phyloP scores from a whole-genome alignment of 805 yeast genomes.

The Torulaspora indica region DNA sequence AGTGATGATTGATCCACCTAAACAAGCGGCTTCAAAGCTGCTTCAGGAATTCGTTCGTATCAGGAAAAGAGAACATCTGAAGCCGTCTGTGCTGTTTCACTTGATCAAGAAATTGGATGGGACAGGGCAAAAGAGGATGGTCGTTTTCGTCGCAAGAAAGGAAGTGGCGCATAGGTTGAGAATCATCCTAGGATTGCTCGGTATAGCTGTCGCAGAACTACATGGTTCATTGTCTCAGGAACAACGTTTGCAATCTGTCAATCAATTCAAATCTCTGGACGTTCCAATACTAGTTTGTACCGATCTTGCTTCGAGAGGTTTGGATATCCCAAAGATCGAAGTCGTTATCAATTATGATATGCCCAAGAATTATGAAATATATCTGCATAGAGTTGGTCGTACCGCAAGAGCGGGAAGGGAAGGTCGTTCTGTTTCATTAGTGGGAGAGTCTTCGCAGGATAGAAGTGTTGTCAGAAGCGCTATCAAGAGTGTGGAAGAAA shows the following conservation, averaged over 20 bases:
- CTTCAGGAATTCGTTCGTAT: conserved; percentile 92
- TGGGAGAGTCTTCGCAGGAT: conserved; percentile 85
- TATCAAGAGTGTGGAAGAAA: conserved; percentile 57
- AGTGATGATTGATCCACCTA: conserved; percentile 94
- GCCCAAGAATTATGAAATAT: conserved; percentile 89
- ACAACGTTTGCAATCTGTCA: conserved; percentile 82
- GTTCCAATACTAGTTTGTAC: conserved; percentile 93
- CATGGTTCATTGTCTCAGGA: conserved; percentile 87
- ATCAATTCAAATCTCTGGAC: conserved; percentile 70
- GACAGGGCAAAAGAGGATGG: conserved; percentile 61
- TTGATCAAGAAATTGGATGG: conserved; percentile 64
- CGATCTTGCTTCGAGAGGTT: conserved; percentile 97
- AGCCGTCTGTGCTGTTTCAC: conserved; percentile 76
- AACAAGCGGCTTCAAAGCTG: conserved; percentile 85
- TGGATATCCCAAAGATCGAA: conserved; percentile 97
- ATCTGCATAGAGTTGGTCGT: conserved; percentile 97
- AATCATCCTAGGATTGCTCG: conserved; percentile 66
- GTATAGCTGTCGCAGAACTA: conserved; percentile 71
- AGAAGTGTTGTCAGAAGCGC: conserved; percentile 89
- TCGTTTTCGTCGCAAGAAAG: conserved; percentile 88
- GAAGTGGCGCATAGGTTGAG: conserved; percentile 85
- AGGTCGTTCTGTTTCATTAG: conserved; percentile 89
- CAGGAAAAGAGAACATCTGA: conserved; percentile 77
- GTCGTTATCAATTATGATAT: conserved; percentile 90
- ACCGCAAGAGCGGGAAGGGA: conserved; percentile 99